Evolutionary conservation across 2,329 filamentous ascomycete genomes (phyloP), one percentile per base, ranked within the genome.

Genomic region (Aspergillus neoniger): DNA sequence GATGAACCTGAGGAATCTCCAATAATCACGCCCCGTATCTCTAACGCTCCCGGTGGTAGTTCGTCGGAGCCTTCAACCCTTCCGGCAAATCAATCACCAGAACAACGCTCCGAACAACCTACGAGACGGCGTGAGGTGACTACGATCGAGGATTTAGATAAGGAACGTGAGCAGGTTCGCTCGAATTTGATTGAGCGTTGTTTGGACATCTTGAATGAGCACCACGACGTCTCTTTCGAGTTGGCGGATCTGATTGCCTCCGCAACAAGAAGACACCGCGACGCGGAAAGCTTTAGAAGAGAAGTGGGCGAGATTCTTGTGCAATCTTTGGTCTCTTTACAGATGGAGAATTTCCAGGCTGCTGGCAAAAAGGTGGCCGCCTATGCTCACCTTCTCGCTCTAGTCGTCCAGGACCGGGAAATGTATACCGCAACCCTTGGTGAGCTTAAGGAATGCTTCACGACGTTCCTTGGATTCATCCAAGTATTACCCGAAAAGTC

Each of bases 201-300:
- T 65, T 81, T 99, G 21, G 93, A 97, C 69, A 88, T 98, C 36
- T 88, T 99, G 56, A 90, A 94, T 73, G 88, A 89, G 39, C 93
- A 98, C 68, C 89, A 93, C 14, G 88, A 91, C 67, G 88, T 94
- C 10, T 96, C 95, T 0, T 95, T 97, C 68, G 94, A 98, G 71
- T 82, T 99, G 50, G 87, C 92, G 0, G 93, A 97, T 69, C 82
- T 99, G 19, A 93, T 99, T 57, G 85, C 85, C 39, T 88, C 89
- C 3, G 88, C 92, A 23, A 85, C 86, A 8, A 79, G 81, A 30
- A 88, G 86, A 70, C 89, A 79, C 66, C 85, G 72, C 70, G 87
- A 85, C 73, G 86, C 76, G 65, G 83, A 75, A 67, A 83, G 75
- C 70, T 83, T 70, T 77, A 84, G 89, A 43, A 86, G 87, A 63